Conservation (phyloP, 257 asterid genomes). For the Nicotiana noctiflora region DNA sequence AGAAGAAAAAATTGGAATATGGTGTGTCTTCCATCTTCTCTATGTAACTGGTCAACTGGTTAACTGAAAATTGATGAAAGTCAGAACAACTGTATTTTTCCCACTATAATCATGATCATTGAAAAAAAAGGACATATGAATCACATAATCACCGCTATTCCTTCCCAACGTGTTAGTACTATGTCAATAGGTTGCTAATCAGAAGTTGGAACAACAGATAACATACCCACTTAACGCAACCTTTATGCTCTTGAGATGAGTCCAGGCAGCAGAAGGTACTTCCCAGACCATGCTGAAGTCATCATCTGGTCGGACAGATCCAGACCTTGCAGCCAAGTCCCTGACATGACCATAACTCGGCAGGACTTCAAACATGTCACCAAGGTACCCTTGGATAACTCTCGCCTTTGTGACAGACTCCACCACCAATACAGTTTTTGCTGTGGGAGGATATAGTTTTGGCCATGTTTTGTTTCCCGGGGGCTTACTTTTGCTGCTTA, state of each 20-base stretch:
- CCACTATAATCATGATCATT: background rate
- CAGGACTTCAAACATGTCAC: slow-evolving; percentile 85
- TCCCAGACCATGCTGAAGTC: slow-evolving; percentile 99
- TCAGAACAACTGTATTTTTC: background rate
- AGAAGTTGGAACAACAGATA: slow-evolving; percentile 11
- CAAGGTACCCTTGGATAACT: slow-evolving; percentile 93
- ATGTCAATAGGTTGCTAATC: background rate
- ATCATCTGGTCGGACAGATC: slow-evolving; percentile 93
- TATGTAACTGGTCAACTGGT: background rate
- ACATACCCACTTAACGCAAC: slow-evolving; percentile 86
- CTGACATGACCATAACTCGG: slow-evolving; percentile 96
- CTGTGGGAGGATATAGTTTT: slow-evolving; percentile 69
- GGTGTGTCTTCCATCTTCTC: background rate
- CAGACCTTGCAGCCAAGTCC: slow-evolving; percentile 96
- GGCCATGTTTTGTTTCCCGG: slow-evolving; percentile 33
- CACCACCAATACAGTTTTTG: slow-evolving; percentile 71
- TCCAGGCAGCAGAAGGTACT: slow-evolving; percentile 94
- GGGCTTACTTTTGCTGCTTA: slow-evolving; percentile 24
- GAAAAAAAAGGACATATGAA: background rate
- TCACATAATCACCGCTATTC: background rate
- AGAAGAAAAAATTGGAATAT: background rate
- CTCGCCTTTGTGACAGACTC: slow-evolving; percentile 87
- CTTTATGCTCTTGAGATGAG: slow-evolving; percentile 86
- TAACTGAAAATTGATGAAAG: background rate
- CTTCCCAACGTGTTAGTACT: background rate